Percentiles rank a stretch among this genome's conserved stretches.
phyloP scores from a whole-genome alignment of 768 basidiomycete genomes.

The Rhodocollybia butyracea region DNA sequence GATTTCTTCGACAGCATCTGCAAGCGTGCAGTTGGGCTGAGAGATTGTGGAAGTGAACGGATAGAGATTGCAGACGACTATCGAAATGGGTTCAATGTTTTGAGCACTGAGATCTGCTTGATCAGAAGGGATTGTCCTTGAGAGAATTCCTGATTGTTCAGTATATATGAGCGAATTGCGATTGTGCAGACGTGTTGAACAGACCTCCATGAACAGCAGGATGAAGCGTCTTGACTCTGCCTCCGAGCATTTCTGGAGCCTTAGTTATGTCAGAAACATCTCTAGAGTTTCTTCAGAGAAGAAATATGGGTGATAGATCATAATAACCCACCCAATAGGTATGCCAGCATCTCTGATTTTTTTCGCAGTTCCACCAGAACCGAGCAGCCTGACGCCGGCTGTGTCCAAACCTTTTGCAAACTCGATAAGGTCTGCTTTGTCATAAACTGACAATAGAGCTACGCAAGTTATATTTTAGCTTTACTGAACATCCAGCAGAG shows the following conservation, averaged over 20 bases:
- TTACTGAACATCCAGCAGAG: not conserved
- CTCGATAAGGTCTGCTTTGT: conserved; percentile 87
- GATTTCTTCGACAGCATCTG: conserved; percentile 94
- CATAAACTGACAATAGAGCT: conserved; percentile 95
- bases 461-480: not conserved
- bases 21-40: conserved; percentile 82
- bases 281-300: conserved; percentile 36
- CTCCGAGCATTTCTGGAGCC: conserved; percentile 98
- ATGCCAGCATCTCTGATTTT: conserved; percentile 94
- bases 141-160: conserved; percentile 73
- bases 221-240: conserved; percentile 96
- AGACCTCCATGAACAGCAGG: conserved; percentile 96
- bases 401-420: conserved; percentile 81
- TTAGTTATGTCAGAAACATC: conserved; percentile 98
- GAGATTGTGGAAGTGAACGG: conserved; percentile 93
- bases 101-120: conserved; percentile 80
- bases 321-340: conserved; percentile 73
- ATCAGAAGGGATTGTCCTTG: conserved; percentile 88
- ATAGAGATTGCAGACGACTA: conserved; percentile 99
- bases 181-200: not conserved
- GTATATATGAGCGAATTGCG: not conserved
- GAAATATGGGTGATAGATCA: conserved; percentile 1
- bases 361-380: conserved; percentile 97
- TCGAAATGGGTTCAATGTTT: conserved; percentile 86
- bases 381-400: conserved; percentile 84